These are phyloP conservation scores for Spathaspora boniae DNA, from an alignment of 805 yeast genomes.

Conservation along the genomic window DNA sequence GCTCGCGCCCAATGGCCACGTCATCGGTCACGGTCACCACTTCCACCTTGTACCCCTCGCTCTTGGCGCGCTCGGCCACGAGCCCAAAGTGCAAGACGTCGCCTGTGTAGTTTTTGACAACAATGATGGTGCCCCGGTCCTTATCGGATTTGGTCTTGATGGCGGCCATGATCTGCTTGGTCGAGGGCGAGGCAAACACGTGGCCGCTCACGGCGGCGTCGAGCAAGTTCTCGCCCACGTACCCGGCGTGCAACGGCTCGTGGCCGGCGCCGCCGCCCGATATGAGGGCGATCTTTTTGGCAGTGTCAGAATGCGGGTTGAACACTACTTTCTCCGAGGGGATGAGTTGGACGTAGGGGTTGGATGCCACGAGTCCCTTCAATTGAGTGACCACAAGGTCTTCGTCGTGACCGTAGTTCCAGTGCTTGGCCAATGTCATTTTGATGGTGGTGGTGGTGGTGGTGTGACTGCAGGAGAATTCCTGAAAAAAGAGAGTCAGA, in stretches of 20 bases:
- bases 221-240: conserved; percentile 77
- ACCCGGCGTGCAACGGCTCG: conserved; percentile 92
- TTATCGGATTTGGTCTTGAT: conserved; percentile 53
- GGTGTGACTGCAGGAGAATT: too few species aligned
- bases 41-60: conserved; percentile 68
- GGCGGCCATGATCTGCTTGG: conserved; percentile 77
- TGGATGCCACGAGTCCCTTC: conserved; percentile 49
- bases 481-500: too few species aligned
- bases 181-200: conserved; percentile 93
- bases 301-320: conserved; percentile 33
- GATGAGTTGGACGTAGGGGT: conserved; percentile 53
- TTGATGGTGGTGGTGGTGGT: too few species aligned
- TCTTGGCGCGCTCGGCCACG: conserved; percentile 84
- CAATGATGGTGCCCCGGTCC: conserved; percentile 64
- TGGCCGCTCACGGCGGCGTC: conserved; percentile 90
- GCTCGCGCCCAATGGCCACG: conserved; percentile 87
- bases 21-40: conserved; percentile 84
- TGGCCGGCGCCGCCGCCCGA: conserved; percentile 98
- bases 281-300: conserved; percentile 63
- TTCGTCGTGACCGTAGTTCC: conserved; percentile 42
- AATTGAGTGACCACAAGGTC: conserved; percentile 49
- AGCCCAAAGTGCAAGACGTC: conserved; percentile 91
- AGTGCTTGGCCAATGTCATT: conserved; percentile 41
- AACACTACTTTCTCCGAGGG: conserved; percentile 56
- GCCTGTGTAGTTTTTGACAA: conserved; percentile 93